Evolutionary conservation across 2,329 filamentous ascomycete genomes (phyloP), one percentile per base, ranked within the genome.

Genomic region (Chrysosphaeria jannelii): DNA sequence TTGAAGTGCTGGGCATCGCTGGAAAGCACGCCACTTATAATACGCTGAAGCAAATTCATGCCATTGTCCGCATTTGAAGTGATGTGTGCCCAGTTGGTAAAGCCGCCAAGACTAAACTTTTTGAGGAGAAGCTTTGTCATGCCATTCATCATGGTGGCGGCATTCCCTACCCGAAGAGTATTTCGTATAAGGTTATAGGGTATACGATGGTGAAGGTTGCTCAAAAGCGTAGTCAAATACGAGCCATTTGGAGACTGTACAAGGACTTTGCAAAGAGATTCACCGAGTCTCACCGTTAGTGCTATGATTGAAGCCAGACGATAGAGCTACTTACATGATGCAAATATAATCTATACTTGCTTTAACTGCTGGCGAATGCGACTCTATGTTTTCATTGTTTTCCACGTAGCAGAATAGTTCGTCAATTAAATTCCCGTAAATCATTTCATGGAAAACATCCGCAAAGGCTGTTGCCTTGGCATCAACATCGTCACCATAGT

Each of bases 71-170:
- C 57, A 22, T 60, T 61, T 22, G 58, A 56, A 1, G 67, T 78
- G 19, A 75, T 39, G 0, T 74, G 71, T 8, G 79, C 54, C 67
- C 68, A 81, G 38, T 78, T 79, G 4, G 72, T 75, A 23, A 81
- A 44, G 6, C 62, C 62, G 2, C 61, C 63, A 4, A 81, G 50
- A 31, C 68, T 71, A 27, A 78, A 46, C 43, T 85, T 85, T n/a
- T 71, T 64, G 9, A 85, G 50, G 10, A 79, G 50, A 10, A 81
- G 45, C 25, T 52, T 57, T 39, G 72, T 54, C 53, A 81, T 65
- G 27, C 55, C 71, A 35, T 57, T 70, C 26, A 81, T 65, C 72
- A 85, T 79, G 11, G 63, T 70, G 1, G 71, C 71, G 0, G 71
- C 71, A 37, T 81, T 85, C 5, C 72, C 68, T 9, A 79, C 53